Conservation (phyloP, 2,329 filamentous ascomycete genomes). For the Erysiphe neolycopersici region DNA sequence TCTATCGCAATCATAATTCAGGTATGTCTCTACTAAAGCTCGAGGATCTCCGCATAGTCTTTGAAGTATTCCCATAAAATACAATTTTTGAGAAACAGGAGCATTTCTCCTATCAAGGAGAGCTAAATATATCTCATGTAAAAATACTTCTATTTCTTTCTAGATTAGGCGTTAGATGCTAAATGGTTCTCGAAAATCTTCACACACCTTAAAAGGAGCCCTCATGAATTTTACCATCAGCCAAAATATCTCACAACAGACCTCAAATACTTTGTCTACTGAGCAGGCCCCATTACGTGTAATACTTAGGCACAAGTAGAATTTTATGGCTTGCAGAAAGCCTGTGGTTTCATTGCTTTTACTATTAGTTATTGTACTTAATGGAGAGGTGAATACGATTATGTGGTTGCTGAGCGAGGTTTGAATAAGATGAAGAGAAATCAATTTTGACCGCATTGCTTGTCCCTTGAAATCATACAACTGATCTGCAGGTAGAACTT, state of each 20-base stretch:
- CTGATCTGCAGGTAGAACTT: slow-evolving; percentile 68
- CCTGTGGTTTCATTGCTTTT: slow-evolving; percentile 68
- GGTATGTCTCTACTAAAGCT: slow-evolving; percentile 77
- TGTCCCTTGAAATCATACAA: slow-evolving; percentile 80
- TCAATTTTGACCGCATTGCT: slow-evolving; percentile 88
- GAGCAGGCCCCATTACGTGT: slow-evolving; percentile 90
- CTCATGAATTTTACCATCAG: slow-evolving; percentile 86
- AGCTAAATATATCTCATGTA: slow-evolving; percentile 90
- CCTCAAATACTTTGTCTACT: slow-evolving; percentile 75
- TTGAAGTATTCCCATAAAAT: slow-evolving; percentile 66
- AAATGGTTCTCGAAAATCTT: slow-evolving; percentile 1
- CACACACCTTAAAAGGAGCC: slow-evolving; percentile 60
- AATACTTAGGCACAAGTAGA: slow-evolving; percentile 83
- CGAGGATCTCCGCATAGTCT: slow-evolving; percentile 64
- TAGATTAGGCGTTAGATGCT: slow-evolving; percentile 13
- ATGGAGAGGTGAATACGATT: slow-evolving; percentile 65
- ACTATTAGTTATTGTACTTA: slow-evolving; percentile 78
- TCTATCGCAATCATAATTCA: slow-evolving; percentile 95
- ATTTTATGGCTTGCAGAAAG: slow-evolving; percentile 86
- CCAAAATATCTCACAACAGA: slow-evolving; percentile 95
- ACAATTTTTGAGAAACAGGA: slow-evolving; percentile 71
- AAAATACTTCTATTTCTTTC: slow-evolving; percentile 93
- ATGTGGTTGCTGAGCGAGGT: slow-evolving; percentile 89
- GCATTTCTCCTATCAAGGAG: slow-evolving; percentile 72
- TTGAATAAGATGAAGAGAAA: slow-evolving; percentile 87